phyloP scores from a whole-genome alignment of 140 eudicot species.

The Ambrosia hybrid region DNA sequence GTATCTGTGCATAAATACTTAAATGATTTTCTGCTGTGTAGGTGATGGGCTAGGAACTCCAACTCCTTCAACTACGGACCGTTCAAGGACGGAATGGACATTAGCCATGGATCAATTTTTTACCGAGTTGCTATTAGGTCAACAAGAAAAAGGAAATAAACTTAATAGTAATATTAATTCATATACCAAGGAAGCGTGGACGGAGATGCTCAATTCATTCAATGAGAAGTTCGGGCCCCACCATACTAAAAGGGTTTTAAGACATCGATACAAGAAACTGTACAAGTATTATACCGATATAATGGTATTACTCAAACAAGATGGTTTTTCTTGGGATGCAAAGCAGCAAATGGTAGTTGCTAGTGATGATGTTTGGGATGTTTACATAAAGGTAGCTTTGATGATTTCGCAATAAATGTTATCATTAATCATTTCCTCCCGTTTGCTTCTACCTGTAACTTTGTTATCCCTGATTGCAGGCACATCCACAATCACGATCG shows the following conservation, averaged over 20 bases:
- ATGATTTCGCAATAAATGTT: slow-evolving; percentile 6
- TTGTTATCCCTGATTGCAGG: slow-evolving; percentile 32
- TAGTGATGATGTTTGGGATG: slow-evolving; percentile 61
- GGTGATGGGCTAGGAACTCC: slow-evolving; percentile 44
- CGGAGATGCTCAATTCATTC: slow-evolving; percentile 49
- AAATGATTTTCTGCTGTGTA: slow-evolving; percentile 10
- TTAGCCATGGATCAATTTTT: slow-evolving; percentile 51
- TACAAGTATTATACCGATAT: slow-evolving; percentile 48
- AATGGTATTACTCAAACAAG: slow-evolving; percentile 40
- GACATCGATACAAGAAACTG: slow-evolving; percentile 64
- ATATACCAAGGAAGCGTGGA: slow-evolving; percentile 54
- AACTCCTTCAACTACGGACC: slow-evolving; percentile 38
- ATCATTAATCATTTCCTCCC: not conserved
- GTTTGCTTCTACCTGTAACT: slow-evolving; percentile 5
- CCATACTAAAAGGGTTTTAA: slow-evolving; percentile 48
- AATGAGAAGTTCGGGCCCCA: slow-evolving; percentile 48
- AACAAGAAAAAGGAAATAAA: slow-evolving; percentile 57
- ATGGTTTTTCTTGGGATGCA: slow-evolving; percentile 55
- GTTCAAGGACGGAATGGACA: slow-evolving; percentile 63
- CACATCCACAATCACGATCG: slow-evolving; percentile 46
- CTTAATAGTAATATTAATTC: slow-evolving; percentile 25
- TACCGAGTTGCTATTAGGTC: slow-evolving; percentile 42
- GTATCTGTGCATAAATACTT: not conserved
- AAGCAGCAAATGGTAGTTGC: slow-evolving; percentile 49
- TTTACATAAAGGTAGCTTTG: slow-evolving; percentile 47